Conservation (phyloP, 768 basidiomycete species). For the Suillus subaureus region DNA sequence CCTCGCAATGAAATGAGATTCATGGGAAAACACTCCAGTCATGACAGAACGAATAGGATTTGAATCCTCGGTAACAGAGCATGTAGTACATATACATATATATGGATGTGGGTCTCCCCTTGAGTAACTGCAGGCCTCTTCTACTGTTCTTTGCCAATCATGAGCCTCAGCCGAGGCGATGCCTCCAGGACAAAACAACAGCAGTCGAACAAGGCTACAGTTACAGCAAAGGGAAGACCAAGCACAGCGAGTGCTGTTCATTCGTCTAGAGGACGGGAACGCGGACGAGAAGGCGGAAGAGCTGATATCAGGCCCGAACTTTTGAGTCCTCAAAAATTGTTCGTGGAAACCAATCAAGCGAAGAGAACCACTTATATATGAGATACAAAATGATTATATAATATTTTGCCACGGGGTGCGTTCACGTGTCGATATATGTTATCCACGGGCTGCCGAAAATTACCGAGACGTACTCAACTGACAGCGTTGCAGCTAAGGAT, state of each 20-base stretch:
- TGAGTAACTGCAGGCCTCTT: conserved; percentile 35
- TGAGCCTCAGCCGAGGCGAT: conserved; percentile 75
- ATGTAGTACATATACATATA: not conserved
- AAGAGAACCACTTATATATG: not conserved
- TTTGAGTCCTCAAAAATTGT: conserved; percentile 84
- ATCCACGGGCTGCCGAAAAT: not conserved
- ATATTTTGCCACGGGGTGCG: not conserved
- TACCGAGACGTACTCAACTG: not conserved
- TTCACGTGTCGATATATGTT: not conserved
- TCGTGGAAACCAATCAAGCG: conserved; percentile 35
- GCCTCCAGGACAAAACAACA: conserved; percentile 55
- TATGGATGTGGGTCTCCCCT: conserved; percentile 29
- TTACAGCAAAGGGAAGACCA: conserved; percentile 35
- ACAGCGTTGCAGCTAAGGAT: not conserved
- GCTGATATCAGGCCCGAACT: conserved; percentile 88
- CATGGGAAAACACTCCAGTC: not conserved
- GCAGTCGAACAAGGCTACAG: conserved; percentile 44
- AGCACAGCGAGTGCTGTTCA: conserved; percentile 38
- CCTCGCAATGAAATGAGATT: not conserved
- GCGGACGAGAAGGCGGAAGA: conserved; percentile 88
- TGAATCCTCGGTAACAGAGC: not conserved
- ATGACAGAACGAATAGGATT: not conserved
- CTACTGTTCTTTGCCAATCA: conserved; percentile 47
- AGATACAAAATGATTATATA: not conserved
- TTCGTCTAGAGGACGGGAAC: conserved; percentile 88